A percentile compares a stretch with the other conserved stretches of the same genome.
Evolutionary conservation across 352 stramenopile genomes (phyloP).

Genomic region (Paralagenidium karlingii): DNA sequence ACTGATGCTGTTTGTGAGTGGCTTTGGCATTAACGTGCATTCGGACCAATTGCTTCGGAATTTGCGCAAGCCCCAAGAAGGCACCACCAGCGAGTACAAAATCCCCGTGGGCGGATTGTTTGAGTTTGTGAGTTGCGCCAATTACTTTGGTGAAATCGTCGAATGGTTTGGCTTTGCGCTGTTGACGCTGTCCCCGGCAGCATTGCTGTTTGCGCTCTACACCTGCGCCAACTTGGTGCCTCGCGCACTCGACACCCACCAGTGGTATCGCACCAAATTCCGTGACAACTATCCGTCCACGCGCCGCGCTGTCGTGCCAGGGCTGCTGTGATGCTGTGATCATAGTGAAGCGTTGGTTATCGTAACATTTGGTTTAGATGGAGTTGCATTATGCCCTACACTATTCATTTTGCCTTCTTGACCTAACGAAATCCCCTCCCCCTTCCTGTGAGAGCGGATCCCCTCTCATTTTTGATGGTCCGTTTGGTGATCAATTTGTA

Average conservation of each 20-base stretch:
- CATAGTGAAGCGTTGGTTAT: too few species aligned
- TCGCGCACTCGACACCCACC: constrained; percentile 30
- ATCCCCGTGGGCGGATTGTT: constrained; percentile 54
- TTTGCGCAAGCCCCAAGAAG: constrained; percentile 39
- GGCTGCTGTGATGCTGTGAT: too few species aligned
- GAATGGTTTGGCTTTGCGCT: constrained; percentile 60
- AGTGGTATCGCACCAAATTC: constrained; percentile 46
- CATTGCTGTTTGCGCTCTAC: constrained; percentile 33
- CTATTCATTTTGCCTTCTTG: too few species aligned
- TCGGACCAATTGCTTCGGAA: constrained; percentile 57
- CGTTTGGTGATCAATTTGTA: too few species aligned
- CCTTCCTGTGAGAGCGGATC: too few species aligned
- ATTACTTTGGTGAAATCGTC: constrained; percentile 65
- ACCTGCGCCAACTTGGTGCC: constrained; percentile 32
- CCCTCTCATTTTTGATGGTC: too few species aligned
- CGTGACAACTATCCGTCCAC: constrained; percentile 19
- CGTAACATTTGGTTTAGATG: too few species aligned
- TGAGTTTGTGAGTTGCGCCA: constrained; percentile 54
- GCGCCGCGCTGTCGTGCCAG: constrained; percentile 22
- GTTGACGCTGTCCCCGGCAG: constrained; percentile 36
- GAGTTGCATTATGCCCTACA: too few species aligned
- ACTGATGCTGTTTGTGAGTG: constrained; percentile 27
- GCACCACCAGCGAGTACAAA: constrained; percentile 36
- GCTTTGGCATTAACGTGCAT: constrained; percentile 47
- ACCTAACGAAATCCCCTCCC: too few species aligned